These are phyloP conservation scores for Fusarium caatingaense DNA, from an alignment of 2,329 filamentous ascomycete species.

Conservation along the genomic window DNA sequence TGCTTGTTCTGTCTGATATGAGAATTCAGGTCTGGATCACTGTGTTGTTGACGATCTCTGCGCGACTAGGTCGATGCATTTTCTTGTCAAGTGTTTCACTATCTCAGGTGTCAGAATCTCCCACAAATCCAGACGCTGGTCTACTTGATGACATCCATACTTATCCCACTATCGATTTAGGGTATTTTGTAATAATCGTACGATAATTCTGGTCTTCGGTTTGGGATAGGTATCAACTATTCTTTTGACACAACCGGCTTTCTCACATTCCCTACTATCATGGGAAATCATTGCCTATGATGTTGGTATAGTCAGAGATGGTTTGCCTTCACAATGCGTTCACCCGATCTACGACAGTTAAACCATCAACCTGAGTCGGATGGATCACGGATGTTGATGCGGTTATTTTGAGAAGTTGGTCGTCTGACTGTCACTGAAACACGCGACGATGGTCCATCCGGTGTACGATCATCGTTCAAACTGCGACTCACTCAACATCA, in stretches of 20 bases:
- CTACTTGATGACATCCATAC: too few relatives aligned
- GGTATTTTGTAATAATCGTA: not conserved
- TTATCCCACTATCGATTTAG: not conserved
- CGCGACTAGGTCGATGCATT: not conserved
- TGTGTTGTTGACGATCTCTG: not conserved
- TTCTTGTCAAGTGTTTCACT: not conserved
- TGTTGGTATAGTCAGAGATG: not conserved
- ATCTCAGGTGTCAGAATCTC: not conserved
- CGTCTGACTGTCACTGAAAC: conserved; percentile 1
- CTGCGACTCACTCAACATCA: not conserved
- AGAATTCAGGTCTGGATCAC: not conserved
- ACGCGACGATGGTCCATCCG: not conserved
- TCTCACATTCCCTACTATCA: not conserved
- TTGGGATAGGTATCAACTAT: not conserved
- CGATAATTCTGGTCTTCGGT: not conserved
- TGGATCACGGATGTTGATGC: not conserved
- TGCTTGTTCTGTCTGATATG: not conserved
- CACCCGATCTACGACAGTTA: not conserved
- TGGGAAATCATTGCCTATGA: not conserved
- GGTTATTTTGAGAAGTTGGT: not conserved
- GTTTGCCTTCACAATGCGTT: not conserved
- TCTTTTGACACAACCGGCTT: not conserved
- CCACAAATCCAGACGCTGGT: not conserved
- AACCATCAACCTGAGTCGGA: not conserved
- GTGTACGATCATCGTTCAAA: not conserved